A percentile compares a stretch with the other conserved stretches of the same genome.
Conservation (phyloP, 2,329 filamentous ascomycete species). For the Cladosporium sp. region DNA sequence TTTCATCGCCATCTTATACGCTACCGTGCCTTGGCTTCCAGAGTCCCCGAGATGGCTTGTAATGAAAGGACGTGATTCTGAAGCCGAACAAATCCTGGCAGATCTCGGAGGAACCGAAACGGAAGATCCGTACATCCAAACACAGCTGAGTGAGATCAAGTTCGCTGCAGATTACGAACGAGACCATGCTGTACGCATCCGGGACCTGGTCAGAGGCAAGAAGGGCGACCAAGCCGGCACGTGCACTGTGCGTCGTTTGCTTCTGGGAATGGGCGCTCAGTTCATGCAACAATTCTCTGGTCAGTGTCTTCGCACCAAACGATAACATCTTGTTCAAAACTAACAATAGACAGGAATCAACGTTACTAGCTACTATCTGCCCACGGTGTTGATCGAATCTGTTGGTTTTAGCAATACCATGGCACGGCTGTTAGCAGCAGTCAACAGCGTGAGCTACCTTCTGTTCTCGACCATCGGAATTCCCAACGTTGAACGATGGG, state of each 20-base stretch:
- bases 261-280: slow-evolving; percentile 53
- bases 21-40: slow-evolving; percentile 45
- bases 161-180: slow-evolving; percentile 48
- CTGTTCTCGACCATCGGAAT: slow-evolving; percentile 46
- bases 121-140: slow-evolving; percentile 43
- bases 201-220: slow-evolving; percentile 46
- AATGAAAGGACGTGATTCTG: slow-evolving; percentile 39
- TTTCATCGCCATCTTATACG: slow-evolving; percentile 45
- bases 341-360: slow-evolving; percentile 27
- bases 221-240: slow-evolving; percentile 44
- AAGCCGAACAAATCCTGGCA: slow-evolving; percentile 47
- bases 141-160: slow-evolving; percentile 44
- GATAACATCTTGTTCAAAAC: background rate
- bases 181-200: slow-evolving; percentile 48
- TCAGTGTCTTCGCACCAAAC: slow-evolving; percentile 12
- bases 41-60: slow-evolving; percentile 48
- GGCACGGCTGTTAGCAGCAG: slow-evolving; percentile 53
- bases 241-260: slow-evolving; percentile 46
- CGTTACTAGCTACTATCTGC: slow-evolving; percentile 48
- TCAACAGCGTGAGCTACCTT: slow-evolving; percentile 49
- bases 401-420: slow-evolving; percentile 52
- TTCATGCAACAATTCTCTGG: slow-evolving; percentile 48
- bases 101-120: slow-evolving; percentile 44
- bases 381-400: slow-evolving; percentile 56
- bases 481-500: slow-evolving; percentile 48